Evolutionary conservation across 2,329 filamentous ascomycete genomes (phyloP).

Genomic region (Podosphaera xanthii): DNA sequence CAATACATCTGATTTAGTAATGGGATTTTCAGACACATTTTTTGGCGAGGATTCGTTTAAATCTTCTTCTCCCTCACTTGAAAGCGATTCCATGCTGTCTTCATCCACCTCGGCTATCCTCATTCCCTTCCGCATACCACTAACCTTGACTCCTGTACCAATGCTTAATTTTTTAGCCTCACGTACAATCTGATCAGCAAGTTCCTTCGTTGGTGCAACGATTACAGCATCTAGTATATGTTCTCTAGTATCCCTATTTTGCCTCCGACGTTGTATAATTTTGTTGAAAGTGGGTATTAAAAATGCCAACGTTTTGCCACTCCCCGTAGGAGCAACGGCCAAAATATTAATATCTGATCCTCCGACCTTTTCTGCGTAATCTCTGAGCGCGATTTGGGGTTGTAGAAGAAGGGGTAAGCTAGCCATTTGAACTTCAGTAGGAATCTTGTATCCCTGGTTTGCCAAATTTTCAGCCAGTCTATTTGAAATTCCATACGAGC

Average conservation of each 20-base stretch:
- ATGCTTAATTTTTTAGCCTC: constrained; percentile 64
- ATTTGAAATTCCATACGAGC: constrained; percentile 48
- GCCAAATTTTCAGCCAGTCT: constrained; percentile 57
- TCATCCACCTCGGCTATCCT: constrained; percentile 27
- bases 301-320: constrained; percentile 88
- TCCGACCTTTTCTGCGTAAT: constrained; percentile 15
- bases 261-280: constrained; percentile 33
- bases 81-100: constrained; percentile 8
- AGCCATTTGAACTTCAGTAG: constrained; percentile 84
- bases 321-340: constrained; percentile 81
- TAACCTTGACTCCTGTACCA: constrained; percentile 57
- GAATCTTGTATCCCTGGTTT: constrained; percentile 64
- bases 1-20: constrained; percentile 36
- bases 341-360: constrained; percentile 43
- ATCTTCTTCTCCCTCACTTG: constrained; percentile 19
- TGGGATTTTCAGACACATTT: constrained; percentile 9
- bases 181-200: constrained; percentile 58
- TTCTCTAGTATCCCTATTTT: constrained; percentile 17
- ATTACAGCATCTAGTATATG: constrained; percentile 43
- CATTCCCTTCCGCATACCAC: constrained; percentile 73
- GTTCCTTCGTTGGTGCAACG: constrained; percentile 55
- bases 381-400: constrained; percentile 26
- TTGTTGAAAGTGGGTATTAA: constrained; percentile 67
- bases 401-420: constrained; percentile 57
- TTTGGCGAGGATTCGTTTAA: constrained; percentile 17